phyloP scores from a whole-genome alignment of 805 yeast species.

The Candida berthetii region DNA sequence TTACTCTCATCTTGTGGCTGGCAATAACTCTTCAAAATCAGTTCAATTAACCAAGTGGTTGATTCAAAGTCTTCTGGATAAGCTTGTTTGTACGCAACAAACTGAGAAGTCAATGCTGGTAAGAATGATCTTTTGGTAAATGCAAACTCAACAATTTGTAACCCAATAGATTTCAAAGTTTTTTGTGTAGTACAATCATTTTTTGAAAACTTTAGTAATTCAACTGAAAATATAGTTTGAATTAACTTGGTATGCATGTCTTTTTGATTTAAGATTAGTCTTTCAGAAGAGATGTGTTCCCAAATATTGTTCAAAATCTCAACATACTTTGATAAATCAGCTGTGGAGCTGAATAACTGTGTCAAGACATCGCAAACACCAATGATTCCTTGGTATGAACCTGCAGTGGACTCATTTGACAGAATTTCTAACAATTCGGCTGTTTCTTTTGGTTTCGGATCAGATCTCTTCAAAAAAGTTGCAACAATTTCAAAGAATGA shows the following conservation, averaged over 20 bases:
- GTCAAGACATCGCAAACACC: conserved; percentile 11
- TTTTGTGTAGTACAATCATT: conserved; percentile 21
- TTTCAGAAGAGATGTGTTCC: conserved; percentile 47
- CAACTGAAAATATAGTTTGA: conserved; percentile 37
- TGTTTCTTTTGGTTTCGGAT: conserved; percentile 15
- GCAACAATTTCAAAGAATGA: conserved; percentile 18
- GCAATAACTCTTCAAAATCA: conserved; percentile 39
- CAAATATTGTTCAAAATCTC: conserved; percentile 42
- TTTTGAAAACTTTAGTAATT: conserved; percentile 31
- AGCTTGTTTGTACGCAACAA: conserved; percentile 38
- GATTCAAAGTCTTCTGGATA: conserved; percentile 29
- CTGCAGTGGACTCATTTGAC: conserved; percentile 7
- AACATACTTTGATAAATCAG: conserved; percentile 20
- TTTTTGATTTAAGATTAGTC: conserved; percentile 62
- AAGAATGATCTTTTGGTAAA: conserved; percentile 63
- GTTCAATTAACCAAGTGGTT: conserved; percentile 42
- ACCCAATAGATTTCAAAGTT: conserved; percentile 24
- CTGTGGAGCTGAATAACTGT: conserved; percentile 11
- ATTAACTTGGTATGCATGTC: conserved; percentile 55
- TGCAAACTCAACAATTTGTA: conserved; percentile 40
- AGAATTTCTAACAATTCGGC: background rate
- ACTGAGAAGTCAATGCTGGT: conserved; percentile 45
- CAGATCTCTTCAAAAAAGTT: conserved; percentile 11
- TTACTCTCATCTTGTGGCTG: conserved; percentile 50
- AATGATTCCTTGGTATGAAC: conserved; percentile 7